phyloP scores from a whole-genome alignment of 163 green algal genomes.

The Trebouxiophyceae sp. region DNA sequence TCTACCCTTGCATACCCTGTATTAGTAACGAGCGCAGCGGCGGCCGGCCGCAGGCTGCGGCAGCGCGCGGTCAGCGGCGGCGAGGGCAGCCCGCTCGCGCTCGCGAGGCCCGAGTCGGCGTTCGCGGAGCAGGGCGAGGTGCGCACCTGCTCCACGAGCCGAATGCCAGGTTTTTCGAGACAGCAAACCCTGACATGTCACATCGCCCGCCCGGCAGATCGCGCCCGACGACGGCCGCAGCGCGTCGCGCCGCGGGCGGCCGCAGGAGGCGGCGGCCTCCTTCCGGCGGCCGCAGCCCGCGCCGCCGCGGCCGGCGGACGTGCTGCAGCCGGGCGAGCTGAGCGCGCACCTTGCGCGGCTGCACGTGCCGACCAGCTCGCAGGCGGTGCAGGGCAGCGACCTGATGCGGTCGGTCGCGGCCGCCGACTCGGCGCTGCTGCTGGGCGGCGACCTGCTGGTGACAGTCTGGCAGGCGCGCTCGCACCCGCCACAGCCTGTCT shows the following conservation, averaged over 20 bases:
- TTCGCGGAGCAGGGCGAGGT: too few relatives aligned
- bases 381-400: slow-evolving; percentile 14
- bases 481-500: background rate
- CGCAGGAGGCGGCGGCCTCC: too few relatives aligned
- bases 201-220: too few relatives aligned
- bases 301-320: background rate
- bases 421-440: slow-evolving; percentile 41
- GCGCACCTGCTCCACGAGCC: too few relatives aligned
- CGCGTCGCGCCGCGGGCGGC: too few relatives aligned
- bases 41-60: background rate
- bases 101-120: too few relatives aligned
- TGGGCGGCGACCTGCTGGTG: slow-evolving; percentile 63
- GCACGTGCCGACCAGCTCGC: background rate
- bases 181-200: too few relatives aligned
- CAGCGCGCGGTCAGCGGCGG: background rate
- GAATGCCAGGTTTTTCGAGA: too few relatives aligned
- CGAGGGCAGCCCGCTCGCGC: background rate
- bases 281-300: too few relatives aligned
- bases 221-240: too few relatives aligned
- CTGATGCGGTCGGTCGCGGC: slow-evolving; percentile 20
- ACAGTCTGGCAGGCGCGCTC: slow-evolving; percentile 22
- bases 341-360: background rate
- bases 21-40: too few relatives aligned
- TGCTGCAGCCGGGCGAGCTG: background rate
- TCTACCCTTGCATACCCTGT: too few relatives aligned